A percentile compares a stretch with the other conserved stretches of the same genome.
Conservation (phyloP, 2,329 filamentous ascomycete species). For the Verticillium nonalfalfae region DNA sequence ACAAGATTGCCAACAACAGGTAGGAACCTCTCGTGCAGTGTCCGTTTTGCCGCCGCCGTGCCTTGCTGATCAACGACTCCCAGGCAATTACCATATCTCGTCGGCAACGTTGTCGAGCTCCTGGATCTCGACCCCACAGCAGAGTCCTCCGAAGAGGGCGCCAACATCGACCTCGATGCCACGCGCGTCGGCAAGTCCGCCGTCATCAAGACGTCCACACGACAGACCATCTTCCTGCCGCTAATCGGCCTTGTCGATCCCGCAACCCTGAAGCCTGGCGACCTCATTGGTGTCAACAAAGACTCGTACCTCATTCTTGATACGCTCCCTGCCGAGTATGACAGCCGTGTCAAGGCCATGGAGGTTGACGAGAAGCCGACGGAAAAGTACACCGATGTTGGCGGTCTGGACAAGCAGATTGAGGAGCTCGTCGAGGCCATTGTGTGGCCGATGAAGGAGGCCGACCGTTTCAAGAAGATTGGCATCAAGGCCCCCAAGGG, state of each 20-base stretch:
- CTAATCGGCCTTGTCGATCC: slow-evolving; percentile 96
- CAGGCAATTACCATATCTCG: slow-evolving; percentile 95
- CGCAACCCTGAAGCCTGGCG: slow-evolving; percentile 87
- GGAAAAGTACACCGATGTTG: slow-evolving; percentile 97
- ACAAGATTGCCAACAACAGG: slow-evolving; percentile 99
- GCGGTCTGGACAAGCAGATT: slow-evolving; percentile 97
- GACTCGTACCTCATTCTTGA: slow-evolving; percentile 97
- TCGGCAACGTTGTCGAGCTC: slow-evolving; percentile 96
- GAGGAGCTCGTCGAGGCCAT: slow-evolving; percentile 98
- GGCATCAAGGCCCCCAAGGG: slow-evolving; percentile 99
- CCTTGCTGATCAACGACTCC: background rate
- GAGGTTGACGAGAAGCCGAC: slow-evolving; percentile 99
- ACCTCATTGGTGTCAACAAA: slow-evolving; percentile 98
- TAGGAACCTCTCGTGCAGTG: slow-evolving; percentile 32
- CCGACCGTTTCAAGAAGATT: slow-evolving; percentile 98
- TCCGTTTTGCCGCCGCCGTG: background rate
- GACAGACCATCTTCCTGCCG: slow-evolving; percentile 97
- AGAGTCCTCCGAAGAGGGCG: slow-evolving; percentile 94
- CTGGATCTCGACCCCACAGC: slow-evolving; percentile 93
- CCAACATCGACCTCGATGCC: slow-evolving; percentile 96
- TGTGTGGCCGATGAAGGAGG: slow-evolving; percentile 99
- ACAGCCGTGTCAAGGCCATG: slow-evolving; percentile 99
- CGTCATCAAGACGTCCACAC: slow-evolving; percentile 97
- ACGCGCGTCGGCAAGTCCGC: slow-evolving; percentile 96
- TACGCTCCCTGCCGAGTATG: slow-evolving; percentile 94